phyloP scores from a whole-genome alignment of 140 eudicot genomes.

The Oenanthe javanica region DNA sequence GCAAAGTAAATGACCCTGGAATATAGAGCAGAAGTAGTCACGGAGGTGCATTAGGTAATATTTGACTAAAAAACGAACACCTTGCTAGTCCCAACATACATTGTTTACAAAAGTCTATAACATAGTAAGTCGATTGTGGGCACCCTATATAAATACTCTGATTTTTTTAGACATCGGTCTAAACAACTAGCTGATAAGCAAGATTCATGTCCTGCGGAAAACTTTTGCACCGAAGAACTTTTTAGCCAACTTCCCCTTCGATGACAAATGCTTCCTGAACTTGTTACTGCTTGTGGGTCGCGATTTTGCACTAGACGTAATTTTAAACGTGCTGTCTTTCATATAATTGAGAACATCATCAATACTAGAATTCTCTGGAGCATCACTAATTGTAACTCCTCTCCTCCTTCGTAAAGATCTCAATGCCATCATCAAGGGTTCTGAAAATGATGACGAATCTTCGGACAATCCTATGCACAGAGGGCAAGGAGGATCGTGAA shows the following conservation, averaged over 20 bases:
- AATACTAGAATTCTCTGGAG: neutral
- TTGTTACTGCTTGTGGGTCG: neutral
- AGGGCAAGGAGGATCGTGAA: conserved; percentile 16
- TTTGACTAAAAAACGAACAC: neutral
- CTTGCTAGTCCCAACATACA: neutral
- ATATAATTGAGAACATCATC: neutral
- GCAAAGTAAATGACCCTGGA: neutral
- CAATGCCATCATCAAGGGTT: conserved; percentile 14
- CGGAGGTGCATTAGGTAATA: neutral
- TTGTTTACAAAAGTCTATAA: neutral
- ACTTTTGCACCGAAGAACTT: conserved; percentile 8
- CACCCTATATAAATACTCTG: neutral
- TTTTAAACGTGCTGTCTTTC: neutral
- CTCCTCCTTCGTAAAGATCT: conserved; percentile 11
- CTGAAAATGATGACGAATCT: neutral
- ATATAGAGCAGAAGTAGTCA: no score
- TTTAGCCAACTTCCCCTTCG: conserved; percentile 7
- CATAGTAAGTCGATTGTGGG: no score
- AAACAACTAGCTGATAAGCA: neutral
- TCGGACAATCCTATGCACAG: neutral
- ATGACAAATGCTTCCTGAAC: conserved; percentile 11
- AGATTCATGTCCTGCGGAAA: neutral
- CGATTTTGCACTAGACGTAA: neutral
- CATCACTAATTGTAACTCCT: neutral
- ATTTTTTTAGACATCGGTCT: neutral